phyloP scores from a whole-genome alignment of 2,329 filamentous ascomycete genomes.

The Fusarium clavum region DNA sequence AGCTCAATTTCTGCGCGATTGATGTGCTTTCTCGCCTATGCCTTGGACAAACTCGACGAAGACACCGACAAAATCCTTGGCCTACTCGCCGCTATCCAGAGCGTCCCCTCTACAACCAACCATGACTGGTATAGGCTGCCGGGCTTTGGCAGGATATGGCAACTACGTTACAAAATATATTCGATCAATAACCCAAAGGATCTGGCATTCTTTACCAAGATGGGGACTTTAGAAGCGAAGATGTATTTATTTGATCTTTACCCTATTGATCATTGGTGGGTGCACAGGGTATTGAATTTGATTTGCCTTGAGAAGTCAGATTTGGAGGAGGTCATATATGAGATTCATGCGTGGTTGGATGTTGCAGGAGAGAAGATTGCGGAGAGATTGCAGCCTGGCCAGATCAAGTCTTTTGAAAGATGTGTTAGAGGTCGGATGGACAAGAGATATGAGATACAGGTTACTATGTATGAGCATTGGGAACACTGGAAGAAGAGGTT shows the following conservation, averaged over 20 bases:
- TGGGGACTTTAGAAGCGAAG: not conserved
- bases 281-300: constrained; percentile 3
- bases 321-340: not conserved
- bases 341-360: constrained; percentile 13
- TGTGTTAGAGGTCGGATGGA: not conserved
- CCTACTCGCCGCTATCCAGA: not conserved
- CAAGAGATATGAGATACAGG: not conserved
- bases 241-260: not conserved
- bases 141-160: accelerated
- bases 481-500: constrained; percentile 11
- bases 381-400: not conserved
- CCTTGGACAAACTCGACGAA: not conserved
- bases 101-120: not conserved
- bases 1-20: accelerated
- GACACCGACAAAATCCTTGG: constrained; percentile 4
- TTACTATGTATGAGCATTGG: constrained; percentile 25
- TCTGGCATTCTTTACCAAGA: not conserved
- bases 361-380: not conserved
- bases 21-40: not conserved
- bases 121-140: constrained; percentile 1
- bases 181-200: accelerated
- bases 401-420: not conserved
- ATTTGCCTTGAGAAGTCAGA: accelerated
- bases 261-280: not conserved
- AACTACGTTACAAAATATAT: accelerated